phyloP scores from a whole-genome alignment of 1,284 basidiomycete genomes.

The Naganishia liquefaciens region DNA sequence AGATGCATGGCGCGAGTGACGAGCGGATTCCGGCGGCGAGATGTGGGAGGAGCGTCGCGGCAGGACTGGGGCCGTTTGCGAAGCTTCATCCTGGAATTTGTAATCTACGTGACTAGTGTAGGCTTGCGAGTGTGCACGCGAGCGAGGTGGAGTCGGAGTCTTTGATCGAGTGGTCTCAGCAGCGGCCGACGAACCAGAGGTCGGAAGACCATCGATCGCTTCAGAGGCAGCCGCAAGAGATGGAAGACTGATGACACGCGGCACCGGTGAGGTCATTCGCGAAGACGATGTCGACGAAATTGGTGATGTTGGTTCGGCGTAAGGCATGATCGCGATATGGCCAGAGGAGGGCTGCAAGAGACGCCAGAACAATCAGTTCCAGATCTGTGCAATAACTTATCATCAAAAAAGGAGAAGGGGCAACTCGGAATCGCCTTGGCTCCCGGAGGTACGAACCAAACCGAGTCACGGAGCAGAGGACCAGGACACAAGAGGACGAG shows the following conservation, averaged over 20 bases:
- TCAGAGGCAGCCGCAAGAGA: slow-evolving; percentile 17
- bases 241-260: slow-evolving; percentile 10
- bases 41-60: slow-evolving; percentile 20
- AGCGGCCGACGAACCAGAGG: not conserved
- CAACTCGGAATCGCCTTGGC: not conserved
- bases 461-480: slow-evolving; percentile 2
- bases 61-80: slow-evolving; percentile 8
- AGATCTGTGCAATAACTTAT: not conserved
- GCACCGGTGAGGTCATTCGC: slow-evolving; percentile 5
- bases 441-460: not conserved
- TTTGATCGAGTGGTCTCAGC: slow-evolving; percentile 4
- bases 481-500: not conserved
- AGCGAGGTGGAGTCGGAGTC: slow-evolving; percentile 21
- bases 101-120: slow-evolving; percentile 8
- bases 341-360: not conserved
- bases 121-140: slow-evolving; percentile 13
- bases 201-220: slow-evolving; percentile 18
- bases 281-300: slow-evolving; percentile 42
- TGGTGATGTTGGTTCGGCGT: slow-evolving; percentile 48
- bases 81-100: slow-evolving; percentile 9
- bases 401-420: not conserved
- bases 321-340: slow-evolving; percentile 44
- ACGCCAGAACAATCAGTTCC: slow-evolving; percentile 4
- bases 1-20: slow-evolving; percentile 18
- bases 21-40: slow-evolving; percentile 18